Base-by-base conservation (phyloP, 768 basidiomycete genomes). In the Boletus pseudo-olivaceus region DNA sequence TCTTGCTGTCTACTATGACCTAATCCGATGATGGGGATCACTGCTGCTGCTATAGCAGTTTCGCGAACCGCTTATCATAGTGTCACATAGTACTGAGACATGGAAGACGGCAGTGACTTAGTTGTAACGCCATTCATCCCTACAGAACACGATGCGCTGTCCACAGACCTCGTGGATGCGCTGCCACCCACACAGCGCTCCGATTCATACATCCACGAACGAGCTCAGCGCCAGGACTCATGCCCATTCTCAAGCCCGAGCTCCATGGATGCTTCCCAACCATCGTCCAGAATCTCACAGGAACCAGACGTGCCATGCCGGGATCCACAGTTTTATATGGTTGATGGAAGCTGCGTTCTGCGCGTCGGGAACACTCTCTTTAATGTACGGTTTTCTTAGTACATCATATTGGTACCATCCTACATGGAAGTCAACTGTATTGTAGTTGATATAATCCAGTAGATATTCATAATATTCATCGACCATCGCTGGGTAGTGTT, bases 341-440 rank as follows among this genome's bases (percentile, higher is more conserved):
- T 78, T 34, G 85, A 88, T 59, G 88, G 87, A 41, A 87, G 85
- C 61, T 87, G 83, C 59, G 74, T 88, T 17, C 64, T 90, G 42
- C 73, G 80, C 32, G 81, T 89, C 12, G 77, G 80, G 54, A 78
- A 83, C 61, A 82, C 79, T 10, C 66, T 90, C 52, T 90, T 90
- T 70, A 88, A 86, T 62, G 87, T 86, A 57, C 32, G 79, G 70
- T 49, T 43, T 52, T 47, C 47, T 37, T 19, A n/a, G 43, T n/a
- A n/a, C n/a, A n/a, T n/a, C n/a, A n/a, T n/a, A n/a, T n/a, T n/a
- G n/a, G n/a, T n/a, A n/a, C n/a, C n/a, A n/a, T n/a, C n/a, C n/a
- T n/a, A n/a, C n/a, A n/a, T n/a, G n/a, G n/a, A n/a, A n/a, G n/a
- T n/a, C n/a, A n/a, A n/a, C n/a, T n/a, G n/a, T n/a, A n/a, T n/a